Evolutionary conservation across 148 eudicot species (phyloP).

Genomic region (Limonium bicolor): DNA sequence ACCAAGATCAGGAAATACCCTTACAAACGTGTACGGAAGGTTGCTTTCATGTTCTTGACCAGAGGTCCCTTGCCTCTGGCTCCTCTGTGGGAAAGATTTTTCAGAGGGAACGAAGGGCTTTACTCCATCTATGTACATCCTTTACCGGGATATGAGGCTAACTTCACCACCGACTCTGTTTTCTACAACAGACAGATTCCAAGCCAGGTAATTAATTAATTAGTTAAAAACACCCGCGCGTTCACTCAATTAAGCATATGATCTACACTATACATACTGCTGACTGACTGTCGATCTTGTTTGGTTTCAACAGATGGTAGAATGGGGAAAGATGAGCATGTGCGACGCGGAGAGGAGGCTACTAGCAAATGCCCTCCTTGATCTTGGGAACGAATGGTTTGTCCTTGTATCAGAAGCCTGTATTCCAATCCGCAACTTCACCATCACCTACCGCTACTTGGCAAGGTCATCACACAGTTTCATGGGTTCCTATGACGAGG

Average conservation of each 20-base stretch:
- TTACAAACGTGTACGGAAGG: conserved; percentile 8
- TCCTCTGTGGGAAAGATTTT: conserved; percentile 28
- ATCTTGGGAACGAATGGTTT: conserved; percentile 10
- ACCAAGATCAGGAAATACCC: conserved; percentile 7
- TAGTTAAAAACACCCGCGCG: too few species aligned
- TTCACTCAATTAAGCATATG: too few species aligned
- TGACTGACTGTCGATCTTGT: too few species aligned
- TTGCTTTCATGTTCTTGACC: conserved; percentile 29
- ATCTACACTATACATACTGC: too few species aligned
- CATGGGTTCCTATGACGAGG: conserved; percentile 4
- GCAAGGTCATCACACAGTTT: conserved; percentile 1
- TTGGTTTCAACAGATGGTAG: conserved; percentile 1
- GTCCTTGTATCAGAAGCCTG: conserved; percentile 10
- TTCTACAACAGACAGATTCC: conserved; percentile 18
- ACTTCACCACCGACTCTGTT: conserved; percentile 14
- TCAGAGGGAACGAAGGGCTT: conserved; percentile 12
- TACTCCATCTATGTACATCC: conserved; percentile 27
- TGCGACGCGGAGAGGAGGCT: conserved; percentile 10
- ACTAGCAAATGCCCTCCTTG: conserved; percentile 10
- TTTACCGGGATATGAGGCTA: conserved; percentile 11
- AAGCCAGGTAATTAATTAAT: too few species aligned
- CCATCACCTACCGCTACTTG: conserved; percentile 3
- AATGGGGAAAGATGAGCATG: conserved; percentile 14
- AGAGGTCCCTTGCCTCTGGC: conserved; percentile 28
- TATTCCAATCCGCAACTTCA: conserved; percentile 8